A percentile compares a stretch with the other conserved stretches of the same genome.
Evolutionary conservation across 768 basidiomycete species (phyloP).

Genomic region (Rhodotorula diobovata): DNA sequence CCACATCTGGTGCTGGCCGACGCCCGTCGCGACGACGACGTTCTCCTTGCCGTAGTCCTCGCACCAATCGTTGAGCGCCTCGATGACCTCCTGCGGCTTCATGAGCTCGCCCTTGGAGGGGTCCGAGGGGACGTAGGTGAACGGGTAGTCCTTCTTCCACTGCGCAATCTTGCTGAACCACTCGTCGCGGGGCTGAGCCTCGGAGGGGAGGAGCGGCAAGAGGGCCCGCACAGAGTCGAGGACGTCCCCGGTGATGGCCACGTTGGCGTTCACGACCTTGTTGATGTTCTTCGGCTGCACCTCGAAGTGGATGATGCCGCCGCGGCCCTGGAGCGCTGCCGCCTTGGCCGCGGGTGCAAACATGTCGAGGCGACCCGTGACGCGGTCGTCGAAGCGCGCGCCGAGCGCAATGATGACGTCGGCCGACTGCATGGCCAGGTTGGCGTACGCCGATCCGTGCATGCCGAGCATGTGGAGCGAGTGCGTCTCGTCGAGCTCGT

Average conservation of each 20-base stretch:
- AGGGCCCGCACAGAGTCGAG: constrained; percentile 72
- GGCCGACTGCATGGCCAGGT: constrained; percentile 93
- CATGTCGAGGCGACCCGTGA: constrained; percentile 75
- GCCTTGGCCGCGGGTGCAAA: constrained; percentile 88
- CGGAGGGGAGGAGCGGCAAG: constrained; percentile 58
- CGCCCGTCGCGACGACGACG: constrained; percentile 83
- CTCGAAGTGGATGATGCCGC: constrained; percentile 99
- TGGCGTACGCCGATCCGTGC: constrained; percentile 97
- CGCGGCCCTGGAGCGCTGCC: constrained; percentile 76
- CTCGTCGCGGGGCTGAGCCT: constrained; percentile 56
- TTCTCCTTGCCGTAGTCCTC: constrained; percentile 69
- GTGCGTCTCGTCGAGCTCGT: constrained; percentile 72
- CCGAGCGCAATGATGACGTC: constrained; percentile 98
- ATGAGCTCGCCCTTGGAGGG: constrained; percentile 59
- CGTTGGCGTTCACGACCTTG: constrained; percentile 92
- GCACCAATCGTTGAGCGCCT: constrained; percentile 82
- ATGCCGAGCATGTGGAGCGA: constrained; percentile 97
- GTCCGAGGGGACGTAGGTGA: constrained; percentile 68
- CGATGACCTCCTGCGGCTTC: constrained; percentile 96
- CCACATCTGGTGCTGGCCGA: constrained; percentile 99
- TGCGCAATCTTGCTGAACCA: constrained; percentile 79
- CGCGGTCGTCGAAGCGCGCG: constrained; percentile 94
- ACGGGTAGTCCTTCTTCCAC: constrained; percentile 87
- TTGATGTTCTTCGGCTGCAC: constrained; percentile 98
- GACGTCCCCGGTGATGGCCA: constrained; percentile 92